These are phyloP conservation scores for Luffa aegyptiaca DNA, from an alignment of 306 rosid species.

Conservation along the genomic window DNA sequence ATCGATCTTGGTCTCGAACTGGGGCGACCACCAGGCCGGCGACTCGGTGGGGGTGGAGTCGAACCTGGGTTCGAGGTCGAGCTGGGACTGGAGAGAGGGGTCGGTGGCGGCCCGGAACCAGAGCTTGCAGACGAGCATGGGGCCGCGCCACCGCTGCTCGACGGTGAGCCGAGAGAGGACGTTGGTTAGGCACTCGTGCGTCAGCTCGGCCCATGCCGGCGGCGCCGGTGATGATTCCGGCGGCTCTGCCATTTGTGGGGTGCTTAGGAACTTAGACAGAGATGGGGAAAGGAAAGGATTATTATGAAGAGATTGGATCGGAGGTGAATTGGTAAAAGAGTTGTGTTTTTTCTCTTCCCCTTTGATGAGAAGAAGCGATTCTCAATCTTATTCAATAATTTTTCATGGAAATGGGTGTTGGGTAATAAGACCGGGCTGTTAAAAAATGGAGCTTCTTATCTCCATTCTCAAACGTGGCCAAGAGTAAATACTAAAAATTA, in stretches of 20 bases:
- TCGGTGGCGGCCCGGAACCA: constrained; percentile 64
- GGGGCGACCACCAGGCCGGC: constrained; percentile 51
- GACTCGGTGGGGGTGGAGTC: constrained; percentile 28
- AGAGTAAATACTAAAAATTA: no score
- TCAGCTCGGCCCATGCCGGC: constrained; percentile 59
- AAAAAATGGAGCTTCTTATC: no score
- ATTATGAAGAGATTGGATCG: background rate
- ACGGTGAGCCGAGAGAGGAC: constrained; percentile 59
- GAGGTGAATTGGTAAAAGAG: background rate
- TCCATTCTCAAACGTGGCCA: no score
- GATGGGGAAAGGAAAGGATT: no score
- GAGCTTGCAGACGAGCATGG: constrained; percentile 66
- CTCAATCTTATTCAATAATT: no score
- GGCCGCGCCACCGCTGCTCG: constrained; percentile 60
- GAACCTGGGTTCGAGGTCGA: constrained; percentile 56
- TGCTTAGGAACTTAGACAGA: no score
- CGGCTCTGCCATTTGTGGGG: background rate
- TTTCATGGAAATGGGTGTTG: no score
- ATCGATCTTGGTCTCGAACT: constrained; percentile 55
- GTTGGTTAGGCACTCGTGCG: constrained; percentile 59
- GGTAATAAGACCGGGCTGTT: no score
- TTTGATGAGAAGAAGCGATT: no score
- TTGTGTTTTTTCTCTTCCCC: no score
- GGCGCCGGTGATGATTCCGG: background rate
- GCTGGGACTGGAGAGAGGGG: constrained; percentile 43